Base-by-base conservation (phyloP, 1,284 basidiomycete species). In the Boletus semigastroideus region DNA sequence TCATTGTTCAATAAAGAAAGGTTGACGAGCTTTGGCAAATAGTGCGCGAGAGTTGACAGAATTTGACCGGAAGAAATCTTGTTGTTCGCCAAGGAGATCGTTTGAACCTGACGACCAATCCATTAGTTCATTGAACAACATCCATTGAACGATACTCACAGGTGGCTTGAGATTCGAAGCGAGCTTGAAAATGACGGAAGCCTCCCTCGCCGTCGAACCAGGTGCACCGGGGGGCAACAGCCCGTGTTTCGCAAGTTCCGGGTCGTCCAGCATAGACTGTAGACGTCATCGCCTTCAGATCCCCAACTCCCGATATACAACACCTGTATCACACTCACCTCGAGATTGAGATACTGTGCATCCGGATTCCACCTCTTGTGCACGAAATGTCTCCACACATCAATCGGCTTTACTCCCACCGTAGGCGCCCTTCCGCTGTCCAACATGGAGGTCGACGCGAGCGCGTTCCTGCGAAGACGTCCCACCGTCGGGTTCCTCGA, bases 121-220 rank as follows among this genome's bases (percentile, higher is more conserved):
- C 55, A 38, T 54, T 42, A 38, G 34, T 36, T 10, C 37, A 27
- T 51, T 13, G 12, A n/a, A 36, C 19, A 20, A 41, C 43, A 42
- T 53, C 27, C n/a, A 9, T 52, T 31, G 52, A 20, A 2, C 1
- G 2, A 37, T 9, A 65, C 75, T 52, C 61, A 90, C 90, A 57
- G 84, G 79, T 27, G 93, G 92, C 59, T 83, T 84, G 40, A 92
- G 79, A 60, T 88, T 80, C 22, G 82, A 78, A 9, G 90, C 90
- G 17, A 94, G 75, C 71, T 94, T 95, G 75, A 92, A 92, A 36
- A 94, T 82, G 22, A 92, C 92, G 8, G 86, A 82, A 2, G 86
- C 83, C 60, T 92, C 86, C 58, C 80, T 83, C 34, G 72, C 66
- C 14, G 78, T 74, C 33, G 83, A 78, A 2, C 77, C 76, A 20